Base-by-base conservation (phyloP, 164 flowering plant species). In the Akebia trifoliata region DNA sequence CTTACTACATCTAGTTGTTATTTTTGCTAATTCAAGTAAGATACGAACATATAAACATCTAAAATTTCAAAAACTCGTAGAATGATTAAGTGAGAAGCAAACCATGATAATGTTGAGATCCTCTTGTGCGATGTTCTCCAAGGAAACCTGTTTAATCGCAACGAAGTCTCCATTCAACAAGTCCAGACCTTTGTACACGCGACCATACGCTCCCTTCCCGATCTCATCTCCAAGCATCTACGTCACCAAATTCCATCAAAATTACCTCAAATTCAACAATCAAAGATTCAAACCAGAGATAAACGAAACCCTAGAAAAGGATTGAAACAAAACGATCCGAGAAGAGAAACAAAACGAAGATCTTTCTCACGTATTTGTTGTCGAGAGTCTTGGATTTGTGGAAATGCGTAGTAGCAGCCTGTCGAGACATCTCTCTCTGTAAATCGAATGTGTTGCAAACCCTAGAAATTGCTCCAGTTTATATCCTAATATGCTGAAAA, bases 161-260 rank as follows among this genome's bases (percentile, higher is more conserved):
- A 94, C 99, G 68, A 88, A 94, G 63, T 90, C 97, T 59, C 93
- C 97, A 84, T 94, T 90, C 68, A 86, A 94, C 95, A 90, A 79
- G 71, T 94, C 99, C 86, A 94, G 69, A 24, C 97, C 99, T 73
- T 88, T 88, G 75, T 94, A 94, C n/a, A 94, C 99, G 54, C 99
- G 84, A 38, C 96, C 99, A 64, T 88, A 94, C 0, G 97, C 99
- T 50, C 99, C 99, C 75, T 88, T 94, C 40, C 99, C 99, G 61
- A 94, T 94, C 73, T 94, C 99, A 86, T 94, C 96, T 20, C 97
- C 97, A 56, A 94, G 93, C 88, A 86, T 88, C 99, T 94, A 50
- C 28, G 9, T 18, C 29, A 56, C 60, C 56, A 57, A 38, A 56
- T 18, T 11, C 34, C 60, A 38, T 31, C 26, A 53, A 24, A 65